Conservation (phyloP, 306 rosid genomes). For the Pyrus betulifolia region DNA sequence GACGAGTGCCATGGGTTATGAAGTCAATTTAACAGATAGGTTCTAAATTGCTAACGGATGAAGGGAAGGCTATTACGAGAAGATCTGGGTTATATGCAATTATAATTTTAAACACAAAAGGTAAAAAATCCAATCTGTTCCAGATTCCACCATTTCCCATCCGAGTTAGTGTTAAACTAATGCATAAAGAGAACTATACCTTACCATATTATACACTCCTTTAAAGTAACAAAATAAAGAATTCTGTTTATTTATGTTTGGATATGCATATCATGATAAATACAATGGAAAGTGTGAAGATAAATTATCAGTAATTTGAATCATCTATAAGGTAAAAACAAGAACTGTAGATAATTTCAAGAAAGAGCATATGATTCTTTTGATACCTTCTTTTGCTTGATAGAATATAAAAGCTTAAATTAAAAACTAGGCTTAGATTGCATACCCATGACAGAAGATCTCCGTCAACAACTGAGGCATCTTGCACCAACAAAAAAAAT, state of each 20-base stretch:
- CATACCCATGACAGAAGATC: conserved; percentile 88
- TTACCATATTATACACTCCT: not conserved
- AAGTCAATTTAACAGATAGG: not conserved
- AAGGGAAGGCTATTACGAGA: not conserved
- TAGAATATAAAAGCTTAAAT: not conserved
- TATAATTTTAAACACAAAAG: not conserved
- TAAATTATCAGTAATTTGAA: not conserved
- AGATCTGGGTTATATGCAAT: not conserved
- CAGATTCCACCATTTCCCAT: not conserved
- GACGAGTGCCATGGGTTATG: not conserved
- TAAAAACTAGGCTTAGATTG: conserved; percentile 4
- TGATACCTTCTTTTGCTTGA: not conserved
- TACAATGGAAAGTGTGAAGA: not conserved
- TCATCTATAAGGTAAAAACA: not conserved
- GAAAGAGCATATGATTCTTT: not conserved
- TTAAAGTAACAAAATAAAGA: not conserved
- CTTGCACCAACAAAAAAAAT: conserved; percentile 57
- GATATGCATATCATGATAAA: not conserved
- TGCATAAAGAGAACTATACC: not conserved
- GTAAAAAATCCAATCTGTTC: not conserved
- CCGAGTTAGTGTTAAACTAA: not conserved
- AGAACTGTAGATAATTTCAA: not conserved
- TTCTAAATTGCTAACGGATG: not conserved
- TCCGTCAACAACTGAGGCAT: conserved; percentile 68
- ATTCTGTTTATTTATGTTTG: not conserved